These are phyloP conservation scores for Candida ficus DNA, from an alignment of 805 yeast genomes.

Conservation along the genomic window DNA sequence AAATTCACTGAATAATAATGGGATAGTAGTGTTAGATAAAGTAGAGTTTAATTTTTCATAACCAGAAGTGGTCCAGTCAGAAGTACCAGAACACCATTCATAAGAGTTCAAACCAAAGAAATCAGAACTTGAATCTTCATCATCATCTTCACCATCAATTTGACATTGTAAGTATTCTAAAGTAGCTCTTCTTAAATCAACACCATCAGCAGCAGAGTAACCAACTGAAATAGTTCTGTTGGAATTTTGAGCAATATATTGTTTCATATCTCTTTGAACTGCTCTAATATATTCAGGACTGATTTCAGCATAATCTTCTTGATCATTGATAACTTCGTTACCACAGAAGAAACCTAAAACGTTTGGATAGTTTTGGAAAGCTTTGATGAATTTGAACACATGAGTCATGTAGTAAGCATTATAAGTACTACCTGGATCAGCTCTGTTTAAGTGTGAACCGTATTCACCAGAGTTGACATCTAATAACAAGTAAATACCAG, in stretches of 20 bases:
- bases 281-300: conserved; percentile 85
- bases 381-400: conserved; percentile 80
- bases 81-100: conserved; percentile 85
- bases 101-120: conserved; percentile 94
- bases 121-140: conserved; percentile 66
- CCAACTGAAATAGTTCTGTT: conserved; percentile 90
- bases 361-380: conserved; percentile 80
- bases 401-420: conserved; percentile 64
- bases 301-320: conserved; percentile 45
- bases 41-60: conserved; percentile 56
- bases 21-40: conserved; percentile 55
- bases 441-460: conserved; percentile 66
- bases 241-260: conserved; percentile 61
- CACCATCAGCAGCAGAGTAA: conserved; percentile 88
- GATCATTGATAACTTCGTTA: conserved; percentile 87
- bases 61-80: conserved; percentile 65
- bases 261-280: conserved; percentile 87
- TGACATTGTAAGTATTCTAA: conserved; percentile 84
- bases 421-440: conserved; percentile 66
- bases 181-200: conserved; percentile 62
- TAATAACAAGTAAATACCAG: conserved; percentile 82
- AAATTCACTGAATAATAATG: conserved; percentile 66
- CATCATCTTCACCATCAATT: conserved; percentile 43
- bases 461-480: conserved; percentile 77
- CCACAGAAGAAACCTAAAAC: conserved; percentile 86